These are phyloP conservation scores for Schrenkiella parvula DNA, from an alignment of 345 rosid genomes.

Conservation along the genomic window DNA sequence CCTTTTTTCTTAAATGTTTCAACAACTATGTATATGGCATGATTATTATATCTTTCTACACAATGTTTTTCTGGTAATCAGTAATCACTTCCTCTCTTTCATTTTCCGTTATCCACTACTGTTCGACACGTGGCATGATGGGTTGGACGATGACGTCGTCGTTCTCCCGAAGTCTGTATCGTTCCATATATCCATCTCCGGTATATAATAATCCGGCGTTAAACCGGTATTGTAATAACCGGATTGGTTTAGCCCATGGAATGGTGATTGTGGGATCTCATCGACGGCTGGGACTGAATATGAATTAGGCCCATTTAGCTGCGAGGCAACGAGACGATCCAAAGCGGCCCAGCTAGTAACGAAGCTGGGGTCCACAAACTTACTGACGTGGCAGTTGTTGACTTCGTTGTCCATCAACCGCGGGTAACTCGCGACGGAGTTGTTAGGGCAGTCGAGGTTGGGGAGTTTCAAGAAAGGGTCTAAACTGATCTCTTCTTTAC, in stretches of 20 bases:
- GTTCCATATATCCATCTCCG: conserved; percentile 33
- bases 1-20: conserved; percentile 4
- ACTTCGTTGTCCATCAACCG: conserved; percentile 32
- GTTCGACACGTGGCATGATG: conserved; percentile 36
- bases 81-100: background rate
- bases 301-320: conserved; percentile 53
- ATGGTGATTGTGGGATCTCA: conserved; percentile 27
- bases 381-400: conserved; percentile 35
- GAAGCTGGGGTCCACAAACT: conserved; percentile 29
- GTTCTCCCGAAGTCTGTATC: conserved; percentile 20
- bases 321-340: conserved; percentile 69
- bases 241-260: conserved; percentile 31
- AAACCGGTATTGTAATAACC: conserved; percentile 13
- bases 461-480: conserved; percentile 55
- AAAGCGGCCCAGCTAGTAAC: conserved; percentile 58
- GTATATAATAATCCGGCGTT: conserved; percentile 30
- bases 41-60: conserved; percentile 18
- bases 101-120: conserved; percentile 29
- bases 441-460: conserved; percentile 45
- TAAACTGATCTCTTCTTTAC: conserved; percentile 39
- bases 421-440: conserved; percentile 35
- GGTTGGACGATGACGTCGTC: conserved; percentile 37
- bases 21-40: conserved; percentile 20
- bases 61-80: background rate
- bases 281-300: conserved; percentile 23